Percentiles rank a stretch among this genome's conserved stretches.
Evolutionary conservation across 306 rosid species (phyloP).

Genomic region (Hippophae tibetana): DNA sequence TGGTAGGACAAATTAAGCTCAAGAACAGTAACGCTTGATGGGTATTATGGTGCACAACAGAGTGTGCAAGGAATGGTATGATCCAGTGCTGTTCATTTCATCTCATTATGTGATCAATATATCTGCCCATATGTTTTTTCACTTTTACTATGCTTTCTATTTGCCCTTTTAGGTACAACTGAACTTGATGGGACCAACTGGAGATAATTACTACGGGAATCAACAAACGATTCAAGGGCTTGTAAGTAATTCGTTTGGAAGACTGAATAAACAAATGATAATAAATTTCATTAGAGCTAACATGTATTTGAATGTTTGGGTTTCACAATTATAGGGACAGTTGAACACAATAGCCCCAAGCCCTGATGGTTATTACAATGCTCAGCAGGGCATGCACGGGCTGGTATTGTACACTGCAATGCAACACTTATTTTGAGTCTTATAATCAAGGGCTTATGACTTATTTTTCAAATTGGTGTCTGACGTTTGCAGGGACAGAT

Average conservation of each 20-base stretch:
- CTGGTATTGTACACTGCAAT: constrained; percentile 53
- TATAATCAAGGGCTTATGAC: constrained; percentile 9
- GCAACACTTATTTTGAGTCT: constrained; percentile 16
- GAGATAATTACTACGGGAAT: constrained; percentile 82
- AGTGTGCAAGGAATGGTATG: constrained; percentile 89
- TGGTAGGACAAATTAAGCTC: constrained; percentile 73
- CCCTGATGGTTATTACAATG: constrained; percentile 75
- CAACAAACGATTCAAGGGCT: constrained; percentile 86
- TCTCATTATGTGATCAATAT: neutral
- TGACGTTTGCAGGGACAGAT: constrained; percentile 75
- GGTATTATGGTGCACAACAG: constrained; percentile 76
- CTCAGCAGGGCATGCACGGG: constrained; percentile 82
- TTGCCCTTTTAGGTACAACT: constrained; percentile 42
- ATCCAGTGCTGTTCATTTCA: constrained; percentile 16
- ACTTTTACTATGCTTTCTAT: neutral
- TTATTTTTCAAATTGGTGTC: constrained; percentile 6
- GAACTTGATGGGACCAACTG: constrained; percentile 93
- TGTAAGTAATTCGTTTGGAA: constrained; percentile 38
- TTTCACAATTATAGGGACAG: constrained; percentile 60
- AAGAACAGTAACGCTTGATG: constrained; percentile 76
- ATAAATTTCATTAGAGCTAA: constrained; percentile 7
- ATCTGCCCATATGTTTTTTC: neutral
- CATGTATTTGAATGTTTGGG: constrained; percentile 6
- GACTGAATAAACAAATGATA: constrained; percentile 2
- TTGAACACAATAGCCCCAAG: constrained; percentile 77